phyloP scores from a whole-genome alignment of 129 eudicot species.

The Solidago caesia region DNA sequence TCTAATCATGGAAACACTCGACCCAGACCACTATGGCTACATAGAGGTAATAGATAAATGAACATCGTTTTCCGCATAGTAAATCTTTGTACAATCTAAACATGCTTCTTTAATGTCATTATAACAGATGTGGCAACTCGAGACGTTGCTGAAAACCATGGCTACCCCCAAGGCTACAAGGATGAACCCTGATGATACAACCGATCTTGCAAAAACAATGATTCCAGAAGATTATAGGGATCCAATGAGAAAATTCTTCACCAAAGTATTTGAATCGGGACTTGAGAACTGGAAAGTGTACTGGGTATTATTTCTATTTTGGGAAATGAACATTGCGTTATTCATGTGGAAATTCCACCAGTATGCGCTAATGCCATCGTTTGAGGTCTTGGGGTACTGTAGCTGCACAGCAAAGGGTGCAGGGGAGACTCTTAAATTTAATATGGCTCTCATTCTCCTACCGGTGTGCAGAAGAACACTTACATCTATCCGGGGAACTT shows the following conservation, averaged over 20 bases:
- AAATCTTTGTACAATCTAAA: not conserved
- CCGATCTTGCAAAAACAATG: slow-evolving; percentile 78
- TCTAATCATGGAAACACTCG: slow-evolving; percentile 90
- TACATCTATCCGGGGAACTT: slow-evolving; percentile 46
- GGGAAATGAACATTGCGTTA: slow-evolving; percentile 45
- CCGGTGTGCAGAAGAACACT: slow-evolving; percentile 68
- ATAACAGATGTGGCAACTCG: slow-evolving; percentile 98
- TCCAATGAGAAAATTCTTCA: slow-evolving; percentile 44
- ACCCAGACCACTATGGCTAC: slow-evolving; percentile 82
- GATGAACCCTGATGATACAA: slow-evolving; percentile 34
- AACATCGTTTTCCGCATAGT: not conserved
- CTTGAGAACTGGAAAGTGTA: slow-evolving; percentile 74
- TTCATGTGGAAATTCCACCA: slow-evolving; percentile 64
- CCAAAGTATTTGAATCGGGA: slow-evolving; percentile 42
- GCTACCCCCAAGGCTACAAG: slow-evolving; percentile 42
- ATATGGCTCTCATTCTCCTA: slow-evolving; percentile 64
- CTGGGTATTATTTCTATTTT: slow-evolving; percentile 60
- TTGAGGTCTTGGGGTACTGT: slow-evolving; percentile 55
- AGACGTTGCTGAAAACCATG: slow-evolving; percentile 73
- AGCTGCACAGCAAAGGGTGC: slow-evolving; percentile 63
- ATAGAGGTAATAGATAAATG: slow-evolving; percentile 64
- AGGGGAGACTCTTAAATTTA: slow-evolving; percentile 67
- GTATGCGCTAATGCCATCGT: slow-evolving; percentile 34
- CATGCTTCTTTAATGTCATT: not conserved
- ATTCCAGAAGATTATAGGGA: slow-evolving; percentile 63